Conservation (phyloP, 768 basidiomycete genomes). For the Saitozyma podzolica region DNA sequence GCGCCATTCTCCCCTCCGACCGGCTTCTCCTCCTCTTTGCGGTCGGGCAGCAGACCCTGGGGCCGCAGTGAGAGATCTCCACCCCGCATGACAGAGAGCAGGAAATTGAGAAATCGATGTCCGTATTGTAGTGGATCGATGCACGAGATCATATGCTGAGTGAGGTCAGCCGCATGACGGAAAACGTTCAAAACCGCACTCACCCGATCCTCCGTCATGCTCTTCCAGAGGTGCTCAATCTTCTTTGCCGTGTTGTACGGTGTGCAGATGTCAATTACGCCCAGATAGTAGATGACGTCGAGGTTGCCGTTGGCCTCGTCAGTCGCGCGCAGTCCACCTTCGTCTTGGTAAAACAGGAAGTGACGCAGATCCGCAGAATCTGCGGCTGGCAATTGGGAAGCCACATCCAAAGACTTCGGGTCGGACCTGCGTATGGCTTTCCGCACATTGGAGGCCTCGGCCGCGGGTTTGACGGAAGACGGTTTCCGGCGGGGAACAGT, state of each 20-base stretch:
- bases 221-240: constrained; percentile 89
- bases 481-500: constrained; percentile 71
- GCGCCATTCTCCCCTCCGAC: too few species aligned
- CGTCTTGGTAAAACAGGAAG: constrained; percentile 95
- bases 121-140: constrained; percentile 85
- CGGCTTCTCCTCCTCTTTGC: too few species aligned
- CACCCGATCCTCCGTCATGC: constrained; percentile 79
- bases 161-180: constrained; percentile 2
- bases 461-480: constrained; percentile 62
- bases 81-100: constrained; percentile 51
- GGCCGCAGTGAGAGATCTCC: constrained; percentile 40
- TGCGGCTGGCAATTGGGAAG: constrained; percentile 62
- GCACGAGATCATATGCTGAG: constrained; percentile 89
- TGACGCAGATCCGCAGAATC: constrained; percentile 65
- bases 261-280: constrained; percentile 94
- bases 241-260: constrained; percentile 78
- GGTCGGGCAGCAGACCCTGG: constrained; percentile 17
- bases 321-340: constrained; percentile 87
- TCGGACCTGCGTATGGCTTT: constrained; percentile 82
- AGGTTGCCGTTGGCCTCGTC: constrained; percentile 74
- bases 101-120: constrained; percentile 67
- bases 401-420: constrained; percentile 64
- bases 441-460: constrained; percentile 80
- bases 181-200: constrained; percentile 49
- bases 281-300: constrained; percentile 86